Evolutionary conservation across 768 basidiomycete species (phyloP), one percentile per base, ranked within the genome.

Genomic region (Collybia nuda): DNA sequence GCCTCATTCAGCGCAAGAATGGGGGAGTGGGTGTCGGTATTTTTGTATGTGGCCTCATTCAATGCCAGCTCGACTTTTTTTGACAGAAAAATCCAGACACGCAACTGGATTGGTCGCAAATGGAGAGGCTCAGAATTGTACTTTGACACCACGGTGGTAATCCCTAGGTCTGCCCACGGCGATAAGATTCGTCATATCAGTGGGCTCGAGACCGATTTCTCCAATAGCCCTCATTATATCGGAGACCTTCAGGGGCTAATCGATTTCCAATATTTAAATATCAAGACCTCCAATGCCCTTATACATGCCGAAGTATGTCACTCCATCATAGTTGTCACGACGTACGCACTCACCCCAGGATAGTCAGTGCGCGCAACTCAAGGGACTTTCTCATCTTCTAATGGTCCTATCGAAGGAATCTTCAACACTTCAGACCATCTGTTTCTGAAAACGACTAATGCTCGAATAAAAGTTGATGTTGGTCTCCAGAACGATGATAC

Each of bases 171-270:
- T 6, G 55, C 39, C 14, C 24, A 45, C 4, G 45, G 56, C 12
- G 41, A 54, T 17, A 38, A 42, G 6, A 58, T 62, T 12, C 61
- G 70, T 5, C 46, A 55, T 2, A 68, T 84, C 55, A 72, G 75
- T 45, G 59, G 57, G 3, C 68, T 83, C 22, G 67, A 72, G 50
- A 80, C 79, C 3, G 60, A 68, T 29, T 48, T 79, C 29, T 67
- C 66, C 12, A 70, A 71, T 51, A 77, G 72, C 38, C 47, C 40
- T 29, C 74, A 81, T 18, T 50, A 54, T 9, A 47, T 83, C 3
- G 65, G 56, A 14, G 58, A 71, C 9, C 60, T 80, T 14, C 54
- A 53, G 19, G 55, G 62, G 21, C 59, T 61, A 2, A 65, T 75
- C 9, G 24, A 65, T 0, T 81, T 83, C 46, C 62, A 68, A 2